These are phyloP conservation scores for Rauvolfia tetraphylla DNA, from an alignment of 257 asterid genomes.

Conservation along the genomic window DNA sequence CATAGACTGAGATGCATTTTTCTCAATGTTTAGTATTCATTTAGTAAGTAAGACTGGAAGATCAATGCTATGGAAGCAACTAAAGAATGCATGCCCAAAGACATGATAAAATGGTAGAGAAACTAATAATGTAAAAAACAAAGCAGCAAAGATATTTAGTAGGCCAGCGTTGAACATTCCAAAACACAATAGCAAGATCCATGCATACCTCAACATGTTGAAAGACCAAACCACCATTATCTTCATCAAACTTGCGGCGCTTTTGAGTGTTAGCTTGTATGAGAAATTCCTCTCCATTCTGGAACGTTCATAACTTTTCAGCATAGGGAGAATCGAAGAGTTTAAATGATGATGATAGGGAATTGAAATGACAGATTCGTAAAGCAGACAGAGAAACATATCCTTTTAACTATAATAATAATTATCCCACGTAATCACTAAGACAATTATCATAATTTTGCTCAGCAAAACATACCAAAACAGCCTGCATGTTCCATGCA, in stretches of 20 bases:
- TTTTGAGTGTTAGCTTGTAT: constrained; percentile 87
- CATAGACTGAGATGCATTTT: constrained; percentile 36
- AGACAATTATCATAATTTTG: not conserved
- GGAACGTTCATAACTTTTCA: constrained; percentile 14
- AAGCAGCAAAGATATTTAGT: not conserved
- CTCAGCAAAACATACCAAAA: not conserved
- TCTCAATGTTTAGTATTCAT: constrained; percentile 27
- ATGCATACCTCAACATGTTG: constrained; percentile 63
- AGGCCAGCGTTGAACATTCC: not conserved
- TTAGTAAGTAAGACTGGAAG: not conserved
- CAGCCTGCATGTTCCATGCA: not conserved
- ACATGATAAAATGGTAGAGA: constrained; percentile 4
- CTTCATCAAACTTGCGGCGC: constrained; percentile 71
- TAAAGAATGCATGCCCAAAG: constrained; percentile 1
- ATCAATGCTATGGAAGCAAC: not conserved
- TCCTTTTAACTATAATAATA: not conserved
- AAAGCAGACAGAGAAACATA: not conserved
- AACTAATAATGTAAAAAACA: not conserved
- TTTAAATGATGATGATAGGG: not conserved
- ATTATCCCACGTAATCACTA: not conserved
- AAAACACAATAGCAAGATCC: constrained; percentile 11
- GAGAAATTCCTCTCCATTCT: constrained; percentile 82
- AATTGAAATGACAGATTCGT: not conserved
- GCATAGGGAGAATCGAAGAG: not conserved
- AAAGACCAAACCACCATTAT: constrained; percentile 27